phyloP scores from a whole-genome alignment of 2,329 filamentous ascomycete species.

The Raffaelea deltoideospora region DNA sequence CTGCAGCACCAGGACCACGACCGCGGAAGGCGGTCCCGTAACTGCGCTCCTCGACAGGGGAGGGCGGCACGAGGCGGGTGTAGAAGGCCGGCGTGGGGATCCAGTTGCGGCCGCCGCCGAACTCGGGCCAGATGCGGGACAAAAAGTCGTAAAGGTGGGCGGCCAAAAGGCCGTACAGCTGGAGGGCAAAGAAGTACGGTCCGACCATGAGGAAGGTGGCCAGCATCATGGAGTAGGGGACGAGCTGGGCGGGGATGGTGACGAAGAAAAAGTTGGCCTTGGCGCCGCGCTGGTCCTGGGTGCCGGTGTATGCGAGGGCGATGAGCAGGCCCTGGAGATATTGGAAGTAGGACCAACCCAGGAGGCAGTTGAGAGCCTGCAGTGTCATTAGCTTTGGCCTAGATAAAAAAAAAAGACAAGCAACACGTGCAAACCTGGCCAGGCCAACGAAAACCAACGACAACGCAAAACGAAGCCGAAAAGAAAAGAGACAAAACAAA shows the following conservation, averaged over 20 bases:
- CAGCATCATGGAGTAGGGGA: conserved; percentile 67
- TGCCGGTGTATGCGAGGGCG: conserved; percentile 69
- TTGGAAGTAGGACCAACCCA: conserved; percentile 30
- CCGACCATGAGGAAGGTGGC: conserved; percentile 52
- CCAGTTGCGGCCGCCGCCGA: conserved; percentile 67
- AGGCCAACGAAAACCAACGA: not conserved
- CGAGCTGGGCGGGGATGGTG: conserved; percentile 64
- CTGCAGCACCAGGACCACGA: conserved; percentile 12
- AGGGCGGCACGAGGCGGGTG: conserved; percentile 45
- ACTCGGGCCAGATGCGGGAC: conserved; percentile 73
- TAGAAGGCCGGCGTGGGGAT: conserved; percentile 62
- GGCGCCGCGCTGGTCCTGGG: conserved; percentile 68
- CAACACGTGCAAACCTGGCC: not conserved
- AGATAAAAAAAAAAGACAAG: too few relatives aligned
- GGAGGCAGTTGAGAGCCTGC: conserved; percentile 35
- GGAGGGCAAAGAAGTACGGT: conserved; percentile 43
- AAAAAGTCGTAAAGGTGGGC: conserved; percentile 88
- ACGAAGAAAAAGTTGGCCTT: conserved; percentile 70
- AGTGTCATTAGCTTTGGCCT: not conserved
- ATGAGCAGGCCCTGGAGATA: conserved; percentile 55
- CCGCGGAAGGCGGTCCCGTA: conserved; percentile 48
- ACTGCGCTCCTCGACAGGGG: conserved; percentile 28
- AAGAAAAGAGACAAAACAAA: conserved; percentile 4
- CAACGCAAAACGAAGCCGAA: not conserved
- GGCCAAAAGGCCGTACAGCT: conserved; percentile 66